Evolutionary conservation across 2,329 filamentous ascomycete species (phyloP).

Genomic region (Apiospora pterosperma): DNA sequence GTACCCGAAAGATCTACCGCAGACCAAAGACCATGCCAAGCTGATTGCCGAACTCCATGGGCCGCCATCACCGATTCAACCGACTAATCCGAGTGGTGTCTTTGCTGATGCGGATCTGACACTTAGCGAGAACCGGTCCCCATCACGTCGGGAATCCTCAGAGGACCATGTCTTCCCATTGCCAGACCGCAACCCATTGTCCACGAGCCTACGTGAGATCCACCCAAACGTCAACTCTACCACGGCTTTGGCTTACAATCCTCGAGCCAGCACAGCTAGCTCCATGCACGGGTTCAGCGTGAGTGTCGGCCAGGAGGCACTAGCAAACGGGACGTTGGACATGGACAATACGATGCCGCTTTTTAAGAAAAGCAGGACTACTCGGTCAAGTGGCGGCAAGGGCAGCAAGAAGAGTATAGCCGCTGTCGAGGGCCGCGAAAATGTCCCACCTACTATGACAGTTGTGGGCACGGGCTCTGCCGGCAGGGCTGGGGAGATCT

Average conservation of each 20-base stretch:
- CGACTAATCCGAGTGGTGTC: slow-evolving; percentile 32
- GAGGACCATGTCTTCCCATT: slow-evolving; percentile 13
- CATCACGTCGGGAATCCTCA: slow-evolving; percentile 17
- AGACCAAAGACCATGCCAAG: slow-evolving; percentile 54
- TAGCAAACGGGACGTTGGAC: slow-evolving; percentile 13
- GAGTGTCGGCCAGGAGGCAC: slow-evolving; percentile 13
- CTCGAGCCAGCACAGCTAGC: slow-evolving; percentile 32
- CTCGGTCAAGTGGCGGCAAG: slow-evolving; percentile 27
- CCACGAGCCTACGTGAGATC: slow-evolving; percentile 52
- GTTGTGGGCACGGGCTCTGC: slow-evolving; percentile 21
- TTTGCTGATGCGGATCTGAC: slow-evolving; percentile 36
- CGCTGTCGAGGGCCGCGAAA: slow-evolving; percentile 45
- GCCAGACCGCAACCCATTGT: slow-evolving; percentile 25
- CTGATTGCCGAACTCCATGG: slow-evolving; percentile 40
- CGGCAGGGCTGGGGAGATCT: slow-evolving; percentile 30
- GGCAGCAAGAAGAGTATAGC: slow-evolving; percentile 23
- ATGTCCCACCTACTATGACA: slow-evolving; percentile 36
- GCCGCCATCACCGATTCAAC: slow-evolving; percentile 31
- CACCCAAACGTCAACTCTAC: slow-evolving; percentile 48
- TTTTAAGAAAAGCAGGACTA: slow-evolving; percentile 41
- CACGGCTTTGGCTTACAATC: slow-evolving; percentile 38
- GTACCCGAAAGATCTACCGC: slow-evolving; percentile 76
- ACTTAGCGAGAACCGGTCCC: slow-evolving; percentile 21
- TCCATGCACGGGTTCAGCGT: slow-evolving; percentile 29
- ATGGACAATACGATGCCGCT: slow-evolving; percentile 41